phyloP scores from a whole-genome alignment of 164 flowering plant genomes.

The Platanus orientalis region DNA sequence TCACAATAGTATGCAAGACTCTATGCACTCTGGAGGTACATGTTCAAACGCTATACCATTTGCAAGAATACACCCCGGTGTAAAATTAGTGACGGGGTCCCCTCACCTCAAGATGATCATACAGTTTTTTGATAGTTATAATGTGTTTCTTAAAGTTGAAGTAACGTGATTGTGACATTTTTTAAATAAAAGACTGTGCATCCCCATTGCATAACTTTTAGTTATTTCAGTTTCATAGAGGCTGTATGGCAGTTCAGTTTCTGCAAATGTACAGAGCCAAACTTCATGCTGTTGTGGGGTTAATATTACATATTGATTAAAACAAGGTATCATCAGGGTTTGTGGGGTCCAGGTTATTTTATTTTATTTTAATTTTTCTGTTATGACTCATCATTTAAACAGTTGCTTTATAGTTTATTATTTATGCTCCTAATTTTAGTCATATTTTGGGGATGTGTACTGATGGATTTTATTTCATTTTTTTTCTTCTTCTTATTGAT shows the following conservation, averaged over 20 bases:
- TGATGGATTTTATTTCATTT: conserved; percentile 24
- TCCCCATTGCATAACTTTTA: conserved; percentile 12
- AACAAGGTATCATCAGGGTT: conserved; percentile 46
- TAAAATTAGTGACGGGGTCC: conserved; percentile 19
- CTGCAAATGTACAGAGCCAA: conserved; percentile 41
- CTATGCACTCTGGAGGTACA: conserved; percentile 19
- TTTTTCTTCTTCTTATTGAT: conserved; percentile 25
- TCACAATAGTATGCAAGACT: conserved; percentile 18
- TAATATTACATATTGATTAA: conserved; percentile 40
- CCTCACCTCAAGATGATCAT: conserved; percentile 10
- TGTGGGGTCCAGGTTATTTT: conserved; percentile 20
- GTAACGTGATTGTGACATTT: background rate
- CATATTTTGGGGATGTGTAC: conserved; percentile 10
- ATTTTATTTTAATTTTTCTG: conserved; percentile 7
- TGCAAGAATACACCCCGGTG: conserved; percentile 20
- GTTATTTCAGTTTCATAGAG: conserved; percentile 19
- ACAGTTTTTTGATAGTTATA: conserved; percentile 8
- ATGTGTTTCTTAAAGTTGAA: conserved; percentile 5
- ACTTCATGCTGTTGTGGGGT: conserved; percentile 44
- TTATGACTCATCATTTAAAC: conserved; percentile 2
- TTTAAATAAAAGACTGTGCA: conserved; percentile 1
- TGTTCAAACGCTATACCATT: conserved; percentile 19
- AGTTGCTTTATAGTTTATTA: conserved; percentile 7
- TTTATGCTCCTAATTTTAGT: background rate
- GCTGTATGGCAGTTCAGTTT: conserved; percentile 29